Evolutionary conservation across 441 rosid species (phyloP).

Genomic region (Melastoma candidum): DNA sequence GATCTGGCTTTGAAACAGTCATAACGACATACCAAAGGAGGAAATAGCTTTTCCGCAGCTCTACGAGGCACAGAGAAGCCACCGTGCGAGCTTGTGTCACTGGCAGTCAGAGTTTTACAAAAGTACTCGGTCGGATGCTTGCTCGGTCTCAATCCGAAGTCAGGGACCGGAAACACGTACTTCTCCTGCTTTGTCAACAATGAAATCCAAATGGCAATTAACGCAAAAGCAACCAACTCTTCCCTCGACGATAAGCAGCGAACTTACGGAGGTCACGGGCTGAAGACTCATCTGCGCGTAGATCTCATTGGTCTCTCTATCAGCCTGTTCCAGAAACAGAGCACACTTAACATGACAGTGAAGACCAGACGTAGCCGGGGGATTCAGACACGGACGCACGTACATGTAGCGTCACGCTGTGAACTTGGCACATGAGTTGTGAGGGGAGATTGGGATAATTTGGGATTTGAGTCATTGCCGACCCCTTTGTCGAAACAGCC

Average conservation of each 20-base stretch:
- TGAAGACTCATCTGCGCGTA: conserved; percentile 97
- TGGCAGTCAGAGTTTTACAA: conserved; percentile 90
- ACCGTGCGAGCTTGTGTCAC: conserved; percentile 97
- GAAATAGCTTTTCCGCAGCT: conserved; percentile 97
- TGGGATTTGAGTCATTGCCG: conserved; percentile 81
- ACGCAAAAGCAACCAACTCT: no score
- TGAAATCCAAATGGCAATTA: not conserved
- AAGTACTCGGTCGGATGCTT: conserved; percentile 88
- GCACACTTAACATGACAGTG: no score
- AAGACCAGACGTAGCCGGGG: no score
- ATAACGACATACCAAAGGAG: conserved; percentile 42
- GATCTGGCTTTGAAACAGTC: no score
- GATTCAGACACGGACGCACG: conserved; percentile 9
- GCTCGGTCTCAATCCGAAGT: conserved; percentile 70
- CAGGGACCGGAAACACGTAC: conserved; percentile 80
- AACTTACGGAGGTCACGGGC: conserved; percentile 74
- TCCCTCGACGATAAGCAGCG: no score
- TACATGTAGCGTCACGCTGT: conserved; percentile 83
- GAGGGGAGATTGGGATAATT: conserved; percentile 91
- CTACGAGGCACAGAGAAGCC: conserved; percentile 97
- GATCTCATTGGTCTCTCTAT: conserved; percentile 83
- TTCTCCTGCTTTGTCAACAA: conserved; percentile 44
- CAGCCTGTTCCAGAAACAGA: conserved; percentile 39
- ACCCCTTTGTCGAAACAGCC: conserved; percentile 77
- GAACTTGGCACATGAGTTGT: conserved; percentile 95